Evolutionary conservation across 2,329 filamentous ascomycete genomes (phyloP).

Genomic region (Orbilia ellipsospora): DNA sequence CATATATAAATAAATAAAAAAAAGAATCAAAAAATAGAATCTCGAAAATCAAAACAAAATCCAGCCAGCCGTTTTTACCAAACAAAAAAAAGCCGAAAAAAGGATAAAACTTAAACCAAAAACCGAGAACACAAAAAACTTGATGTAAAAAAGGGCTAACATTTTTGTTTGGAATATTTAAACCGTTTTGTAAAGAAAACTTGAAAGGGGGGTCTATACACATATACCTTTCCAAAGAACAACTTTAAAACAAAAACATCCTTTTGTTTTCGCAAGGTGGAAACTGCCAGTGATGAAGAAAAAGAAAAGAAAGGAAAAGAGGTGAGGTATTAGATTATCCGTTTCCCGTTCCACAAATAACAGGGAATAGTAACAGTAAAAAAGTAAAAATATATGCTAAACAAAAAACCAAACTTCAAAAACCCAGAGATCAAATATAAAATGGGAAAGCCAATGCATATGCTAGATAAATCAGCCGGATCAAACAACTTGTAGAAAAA

Average conservation of each 20-base stretch:
- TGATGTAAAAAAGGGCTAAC: too few species aligned
- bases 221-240: constrained; percentile 10
- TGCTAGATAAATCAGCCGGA: constrained; percentile 10
- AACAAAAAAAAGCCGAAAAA: constrained; percentile 45
- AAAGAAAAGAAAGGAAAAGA: constrained; percentile 42
- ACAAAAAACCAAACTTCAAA: constrained; percentile 18
- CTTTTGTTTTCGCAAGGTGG: too few species aligned
- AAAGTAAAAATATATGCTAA: constrained; percentile 24
- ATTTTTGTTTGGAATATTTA: too few species aligned
- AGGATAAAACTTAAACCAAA: constrained; percentile 7
- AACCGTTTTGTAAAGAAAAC: too few species aligned
- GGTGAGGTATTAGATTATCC: constrained; percentile 55
- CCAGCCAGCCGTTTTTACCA: constrained; percentile 24
- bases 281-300: constrained; percentile 52
- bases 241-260: not conserved
- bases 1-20: not conserved
- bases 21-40: not conserved
- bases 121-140: too few species aligned
- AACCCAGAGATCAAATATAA: constrained; percentile 21
- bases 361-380: not conserved
- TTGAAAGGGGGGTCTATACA: constrained; percentile 6
- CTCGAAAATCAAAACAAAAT: not conserved
- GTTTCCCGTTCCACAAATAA: constrained; percentile 48
- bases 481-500: constrained; percentile 2
- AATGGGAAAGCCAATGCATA: not conserved